Base-by-base conservation (phyloP, 2,329 filamentous ascomycete species). In the Botryotinia narcissicola region DNA sequence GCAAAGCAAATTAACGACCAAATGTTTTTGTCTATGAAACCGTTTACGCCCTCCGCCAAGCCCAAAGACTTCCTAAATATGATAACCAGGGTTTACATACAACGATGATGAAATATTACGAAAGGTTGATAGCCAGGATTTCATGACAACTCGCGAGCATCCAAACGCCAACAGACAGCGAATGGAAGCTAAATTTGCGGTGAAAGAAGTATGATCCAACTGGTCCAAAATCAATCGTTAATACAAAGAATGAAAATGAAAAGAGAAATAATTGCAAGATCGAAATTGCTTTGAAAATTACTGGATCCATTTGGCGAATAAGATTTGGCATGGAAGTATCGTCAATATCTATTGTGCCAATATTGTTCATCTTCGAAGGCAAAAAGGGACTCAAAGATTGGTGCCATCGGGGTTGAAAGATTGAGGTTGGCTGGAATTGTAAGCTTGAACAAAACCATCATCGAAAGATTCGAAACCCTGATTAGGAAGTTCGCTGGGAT, bases 201-300 rank as follows among this genome's bases (percentile, higher is more conserved):
- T 46, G 14, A 35, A 70, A 63, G 42, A 67, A 60, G 57, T 68
- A 75, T 62, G 73, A 75, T 75, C 73, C 72, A 67, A 69, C 66
- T 32, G 70, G 63, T 71, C n/a, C 67, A 71, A 74, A 75, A 75
- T 63, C 10, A n/a, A 60, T 29, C 70, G 54, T 64, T 72, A 66
- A 74, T 68, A 74, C 71, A 75, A 72, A 57, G n/a, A 63, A 76
- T 70, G 73, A 74, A 76, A 51, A n/a, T 42, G 64, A 64, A 63
- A 32, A 71, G 71, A 69, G 70, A 73, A 60, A 74, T 64, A 35
- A 59, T 44, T 67, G 60, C 70, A 48, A 54, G 37, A 57, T 69
- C 37, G 2, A 32, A 32, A 42, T 42, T 18, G 16, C 35, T 40
- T 44, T 16, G 9, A 59, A 29, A 69, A 12, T 32, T 57, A 51